Evolutionary conservation across 352 stramenopile species (phyloP).

Genomic region (Pythium inflatum): DNA sequence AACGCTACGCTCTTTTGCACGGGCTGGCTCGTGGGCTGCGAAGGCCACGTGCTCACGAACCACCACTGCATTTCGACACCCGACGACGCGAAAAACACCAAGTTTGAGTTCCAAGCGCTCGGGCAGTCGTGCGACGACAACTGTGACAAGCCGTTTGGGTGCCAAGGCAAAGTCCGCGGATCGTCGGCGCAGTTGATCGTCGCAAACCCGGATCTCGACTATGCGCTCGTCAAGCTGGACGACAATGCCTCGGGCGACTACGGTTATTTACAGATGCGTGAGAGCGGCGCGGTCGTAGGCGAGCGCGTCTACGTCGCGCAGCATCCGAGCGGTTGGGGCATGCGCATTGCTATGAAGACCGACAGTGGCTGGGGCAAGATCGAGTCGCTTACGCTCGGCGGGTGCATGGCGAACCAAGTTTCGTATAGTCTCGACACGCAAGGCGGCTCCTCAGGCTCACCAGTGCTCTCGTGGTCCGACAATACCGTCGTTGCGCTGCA

Average conservation of each 20-base stretch:
- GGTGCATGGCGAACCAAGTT: slow-evolving; percentile 59
- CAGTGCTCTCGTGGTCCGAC: slow-evolving; percentile 57
- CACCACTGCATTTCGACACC: slow-evolving; percentile 72
- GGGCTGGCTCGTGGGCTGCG: slow-evolving; percentile 72
- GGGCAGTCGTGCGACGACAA: slow-evolving; percentile 47
- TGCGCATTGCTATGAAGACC: slow-evolving; percentile 66
- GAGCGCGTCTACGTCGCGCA: slow-evolving; percentile 70
- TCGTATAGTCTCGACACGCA: slow-evolving; percentile 75
- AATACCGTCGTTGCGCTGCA: slow-evolving; percentile 72
- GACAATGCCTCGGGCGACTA: slow-evolving; percentile 52
- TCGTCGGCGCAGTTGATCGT: slow-evolving; percentile 46
- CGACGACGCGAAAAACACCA: slow-evolving; percentile 53
- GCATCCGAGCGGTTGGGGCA: slow-evolving; percentile 67
- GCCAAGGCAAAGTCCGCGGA: slow-evolving; percentile 40
- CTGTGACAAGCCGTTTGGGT: slow-evolving; percentile 43
- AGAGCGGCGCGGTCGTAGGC: slow-evolving; percentile 43
- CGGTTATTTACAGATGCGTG: slow-evolving; percentile 62
- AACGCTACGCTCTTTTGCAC: too few relatives aligned
- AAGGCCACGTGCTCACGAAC: slow-evolving; percentile 82
- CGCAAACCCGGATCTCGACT: slow-evolving; percentile 49
- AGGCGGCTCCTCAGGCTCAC: slow-evolving; percentile 72
- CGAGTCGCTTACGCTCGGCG: slow-evolving; percentile 42
- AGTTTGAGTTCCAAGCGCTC: slow-evolving; percentile 74
- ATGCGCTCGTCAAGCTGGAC: slow-evolving; percentile 69
- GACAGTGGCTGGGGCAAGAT: slow-evolving; percentile 46